Evolutionary conservation across 495 filamentous ascomycete genomes (phyloP).

Genomic region (Penicillium angulare): DNA sequence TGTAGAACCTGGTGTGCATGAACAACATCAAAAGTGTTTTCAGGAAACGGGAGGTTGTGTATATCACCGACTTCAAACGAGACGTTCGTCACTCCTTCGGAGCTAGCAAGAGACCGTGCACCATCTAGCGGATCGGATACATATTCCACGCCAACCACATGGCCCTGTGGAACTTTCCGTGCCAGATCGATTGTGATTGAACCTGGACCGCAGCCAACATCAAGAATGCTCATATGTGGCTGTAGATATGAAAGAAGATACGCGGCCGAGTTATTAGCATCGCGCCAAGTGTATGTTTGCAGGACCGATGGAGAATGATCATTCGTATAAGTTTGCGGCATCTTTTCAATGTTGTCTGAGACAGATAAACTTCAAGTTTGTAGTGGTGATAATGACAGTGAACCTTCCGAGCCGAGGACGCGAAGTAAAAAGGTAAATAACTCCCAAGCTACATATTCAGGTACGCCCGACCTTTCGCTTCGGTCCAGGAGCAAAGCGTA

Average conservation of each 20-base stretch:
- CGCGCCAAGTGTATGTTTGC: background rate
- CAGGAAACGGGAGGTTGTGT: background rate
- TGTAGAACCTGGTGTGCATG: background rate
- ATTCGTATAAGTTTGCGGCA: background rate
- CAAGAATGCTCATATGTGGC: background rate
- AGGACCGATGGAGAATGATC: background rate
- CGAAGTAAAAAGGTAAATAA: background rate
- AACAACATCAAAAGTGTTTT: background rate
- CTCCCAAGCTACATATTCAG: background rate
- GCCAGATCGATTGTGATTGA: background rate
- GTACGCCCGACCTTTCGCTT: no score
- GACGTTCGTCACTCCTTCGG: background rate
- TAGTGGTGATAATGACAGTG: background rate
- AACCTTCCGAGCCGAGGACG: background rate
- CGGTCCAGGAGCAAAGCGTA: no score
- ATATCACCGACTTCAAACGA: background rate
- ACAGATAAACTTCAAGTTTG: background rate
- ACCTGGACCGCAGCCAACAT: background rate
- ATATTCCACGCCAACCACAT: background rate
- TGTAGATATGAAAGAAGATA: background rate
- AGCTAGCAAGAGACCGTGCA: background rate
- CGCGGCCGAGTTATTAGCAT: background rate
- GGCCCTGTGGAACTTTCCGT: background rate
- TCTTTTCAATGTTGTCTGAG: background rate
- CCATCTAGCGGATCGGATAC: background rate